These are phyloP conservation scores for Canna indica DNA, from an alignment of 176 grass and related monocot genomes.

Conservation along the genomic window DNA sequence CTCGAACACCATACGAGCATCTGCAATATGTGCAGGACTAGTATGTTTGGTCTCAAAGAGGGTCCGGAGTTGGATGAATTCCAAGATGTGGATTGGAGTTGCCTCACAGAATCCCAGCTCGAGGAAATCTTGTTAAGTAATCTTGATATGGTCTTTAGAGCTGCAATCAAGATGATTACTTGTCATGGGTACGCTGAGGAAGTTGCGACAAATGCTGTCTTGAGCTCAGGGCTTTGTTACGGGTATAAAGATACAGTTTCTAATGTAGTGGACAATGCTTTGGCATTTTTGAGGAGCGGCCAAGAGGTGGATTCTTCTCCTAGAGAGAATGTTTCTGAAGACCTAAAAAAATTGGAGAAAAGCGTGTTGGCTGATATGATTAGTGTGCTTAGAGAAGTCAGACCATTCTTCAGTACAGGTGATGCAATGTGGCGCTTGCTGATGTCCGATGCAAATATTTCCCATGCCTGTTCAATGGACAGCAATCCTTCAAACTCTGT, in stretches of 20 bases:
- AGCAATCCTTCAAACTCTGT: slow-evolving; percentile 4
- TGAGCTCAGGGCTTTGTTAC: slow-evolving; percentile 40
- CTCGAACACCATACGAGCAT: slow-evolving; percentile 38
- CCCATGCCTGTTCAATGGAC: slow-evolving; percentile 58
- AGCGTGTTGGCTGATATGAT: slow-evolving; percentile 56
- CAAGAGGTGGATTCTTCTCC: slow-evolving; percentile 38
- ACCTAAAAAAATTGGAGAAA: slow-evolving; percentile 59
- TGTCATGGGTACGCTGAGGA: slow-evolving; percentile 69
- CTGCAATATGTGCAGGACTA: slow-evolving; percentile 51
- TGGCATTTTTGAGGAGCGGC: slow-evolving; percentile 55
- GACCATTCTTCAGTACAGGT: slow-evolving; percentile 68
- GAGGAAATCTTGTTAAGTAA: slow-evolving; percentile 81
- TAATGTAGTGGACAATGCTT: slow-evolving; percentile 38
- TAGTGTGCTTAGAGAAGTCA: slow-evolving; percentile 47
- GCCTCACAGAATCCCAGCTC: slow-evolving; percentile 54
- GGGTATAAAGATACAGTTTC: slow-evolving; percentile 56
- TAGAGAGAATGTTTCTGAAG: slow-evolving; percentile 40
- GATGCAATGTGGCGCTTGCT: slow-evolving; percentile 91
- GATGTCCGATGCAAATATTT: slow-evolving; percentile 76
- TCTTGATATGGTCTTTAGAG: slow-evolving; percentile 58
- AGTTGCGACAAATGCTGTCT: slow-evolving; percentile 36
- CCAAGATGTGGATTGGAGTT: slow-evolving; percentile 61
- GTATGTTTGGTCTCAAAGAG: slow-evolving; percentile 28
- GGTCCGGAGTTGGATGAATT: slow-evolving; percentile 44
- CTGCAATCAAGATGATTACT: slow-evolving; percentile 50